phyloP scores from a whole-genome alignment of 2,329 filamentous ascomycete genomes.

The Penicillium aurantiogriseum region DNA sequence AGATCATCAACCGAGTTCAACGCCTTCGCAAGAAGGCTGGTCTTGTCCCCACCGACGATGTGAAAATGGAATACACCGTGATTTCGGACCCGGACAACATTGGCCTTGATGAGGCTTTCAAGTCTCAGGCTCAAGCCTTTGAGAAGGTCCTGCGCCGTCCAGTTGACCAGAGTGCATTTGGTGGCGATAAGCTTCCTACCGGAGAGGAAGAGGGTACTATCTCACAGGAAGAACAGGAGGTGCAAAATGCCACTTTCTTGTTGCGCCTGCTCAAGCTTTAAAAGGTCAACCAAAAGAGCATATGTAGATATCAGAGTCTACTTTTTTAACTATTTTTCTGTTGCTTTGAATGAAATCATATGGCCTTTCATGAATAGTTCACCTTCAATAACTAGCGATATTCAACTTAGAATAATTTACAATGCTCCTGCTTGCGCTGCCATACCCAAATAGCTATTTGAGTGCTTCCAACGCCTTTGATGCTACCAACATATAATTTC shows the following conservation, averaged over 20 bases:
- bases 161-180: slow-evolving; percentile 65
- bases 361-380: slow-evolving; percentile 1
- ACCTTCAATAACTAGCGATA: not conserved
- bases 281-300: slow-evolving; percentile 19
- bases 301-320: slow-evolving; percentile 12
- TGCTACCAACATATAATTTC: not conserved
- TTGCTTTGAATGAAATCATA: slow-evolving; percentile 6
- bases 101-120: slow-evolving; percentile 68
- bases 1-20: slow-evolving; percentile 92
- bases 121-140: slow-evolving; percentile 65
- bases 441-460: not conserved
- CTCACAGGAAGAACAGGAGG: slow-evolving; percentile 78
- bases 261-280: slow-evolving; percentile 73
- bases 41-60: slow-evolving; percentile 85
- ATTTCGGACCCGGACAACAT: slow-evolving; percentile 74
- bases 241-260: slow-evolving; percentile 78
- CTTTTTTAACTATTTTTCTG: not conserved
- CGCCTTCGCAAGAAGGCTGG: slow-evolving; percentile 90
- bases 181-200: slow-evolving; percentile 58
- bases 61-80: slow-evolving; percentile 90
- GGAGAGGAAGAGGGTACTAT: slow-evolving; percentile 62
- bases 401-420: not conserved
- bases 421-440: not conserved
- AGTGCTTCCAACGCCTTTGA: not conserved
- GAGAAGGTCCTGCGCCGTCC: slow-evolving; percentile 76